phyloP scores from a whole-genome alignment of 768 basidiomycete species.

The Lactarius hatsudake region DNA sequence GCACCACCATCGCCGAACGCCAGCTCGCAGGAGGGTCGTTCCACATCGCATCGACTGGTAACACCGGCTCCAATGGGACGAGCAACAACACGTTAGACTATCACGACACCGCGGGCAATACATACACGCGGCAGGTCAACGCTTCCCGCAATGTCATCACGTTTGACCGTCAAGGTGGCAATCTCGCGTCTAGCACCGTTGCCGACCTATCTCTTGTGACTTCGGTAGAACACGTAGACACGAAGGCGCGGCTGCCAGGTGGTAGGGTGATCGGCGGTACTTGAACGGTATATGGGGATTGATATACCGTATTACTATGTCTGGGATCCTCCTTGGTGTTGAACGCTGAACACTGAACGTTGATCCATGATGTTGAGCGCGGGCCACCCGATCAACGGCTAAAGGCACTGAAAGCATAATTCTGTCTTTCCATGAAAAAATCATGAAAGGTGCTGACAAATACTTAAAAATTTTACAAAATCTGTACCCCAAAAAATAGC shows the following conservation, averaged over 20 bases:
- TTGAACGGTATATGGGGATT: not conserved
- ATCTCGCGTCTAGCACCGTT: slow-evolving; percentile 35
- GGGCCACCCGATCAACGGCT: not conserved
- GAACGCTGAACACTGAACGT: not conserved
- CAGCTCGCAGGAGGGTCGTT: slow-evolving; percentile 61
- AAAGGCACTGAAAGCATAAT: too few species aligned
- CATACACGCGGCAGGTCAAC: slow-evolving; percentile 46
- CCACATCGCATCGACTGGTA: slow-evolving; percentile 43
- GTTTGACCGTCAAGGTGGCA: slow-evolving; percentile 55
- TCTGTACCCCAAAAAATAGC: too few species aligned
- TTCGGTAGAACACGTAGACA: slow-evolving; percentile 2
- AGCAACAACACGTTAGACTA: slow-evolving; percentile 69
- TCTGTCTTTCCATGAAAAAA: too few species aligned
- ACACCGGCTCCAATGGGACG: slow-evolving; percentile 60
- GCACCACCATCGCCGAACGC: slow-evolving; percentile 54
- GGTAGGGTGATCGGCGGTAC: slow-evolving; percentile 25
- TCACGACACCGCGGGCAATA: slow-evolving; percentile 42
- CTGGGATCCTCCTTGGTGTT: not conserved
- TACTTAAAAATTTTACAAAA: too few species aligned
- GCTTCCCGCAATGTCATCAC: slow-evolving; percentile 62
- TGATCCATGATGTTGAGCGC: not conserved
- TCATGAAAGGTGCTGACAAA: too few species aligned
- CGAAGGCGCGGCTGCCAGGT: slow-evolving; percentile 40
- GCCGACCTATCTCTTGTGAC: not conserved
- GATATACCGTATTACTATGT: slow-evolving; percentile 22